Conservation (phyloP, 2,329 filamentous ascomycete species). For the Trichoderma sp. region DNA sequence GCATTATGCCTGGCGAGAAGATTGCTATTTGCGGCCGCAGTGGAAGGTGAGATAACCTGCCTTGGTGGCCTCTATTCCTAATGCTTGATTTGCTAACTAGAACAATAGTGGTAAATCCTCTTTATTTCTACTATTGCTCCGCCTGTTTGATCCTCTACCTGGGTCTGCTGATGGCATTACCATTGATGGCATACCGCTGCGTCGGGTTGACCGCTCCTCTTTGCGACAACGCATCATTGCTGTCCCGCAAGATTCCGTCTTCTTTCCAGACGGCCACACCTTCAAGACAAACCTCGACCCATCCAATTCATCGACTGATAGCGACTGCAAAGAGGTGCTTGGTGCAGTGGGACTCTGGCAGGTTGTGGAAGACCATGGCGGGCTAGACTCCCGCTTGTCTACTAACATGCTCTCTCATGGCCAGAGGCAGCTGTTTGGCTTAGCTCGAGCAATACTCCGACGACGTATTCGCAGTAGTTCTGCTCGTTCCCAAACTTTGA, state of each 20-base stretch:
- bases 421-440: conserved; percentile 61
- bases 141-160: conserved; percentile 39
- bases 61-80: not conserved
- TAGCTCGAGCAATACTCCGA: conserved; percentile 57
- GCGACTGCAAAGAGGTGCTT: conserved; percentile 37
- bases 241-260: conserved; percentile 53
- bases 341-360: conserved; percentile 34
- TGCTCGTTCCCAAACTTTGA: not conserved
- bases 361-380: conserved; percentile 34
- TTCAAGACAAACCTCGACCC: conserved; percentile 45
- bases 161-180: conserved; percentile 30
- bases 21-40: conserved; percentile 38
- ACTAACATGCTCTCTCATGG: conserved; percentile 52
- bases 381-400: conserved; percentile 39
- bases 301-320: conserved; percentile 28
- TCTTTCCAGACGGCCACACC: conserved; percentile 44
- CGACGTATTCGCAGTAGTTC: not conserved
- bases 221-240: conserved; percentile 49
- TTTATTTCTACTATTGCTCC: conserved; percentile 38
- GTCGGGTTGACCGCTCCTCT: conserved; percentile 37
- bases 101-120: conserved; percentile 40
- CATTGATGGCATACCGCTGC: conserved; percentile 43
- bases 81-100: not conserved
- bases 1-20: conserved; percentile 33
- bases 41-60: conserved; percentile 28